These are phyloP conservation scores for Malassezia caprae DNA, from an alignment of 1,284 basidiomycete species.

Conservation along the genomic window DNA sequence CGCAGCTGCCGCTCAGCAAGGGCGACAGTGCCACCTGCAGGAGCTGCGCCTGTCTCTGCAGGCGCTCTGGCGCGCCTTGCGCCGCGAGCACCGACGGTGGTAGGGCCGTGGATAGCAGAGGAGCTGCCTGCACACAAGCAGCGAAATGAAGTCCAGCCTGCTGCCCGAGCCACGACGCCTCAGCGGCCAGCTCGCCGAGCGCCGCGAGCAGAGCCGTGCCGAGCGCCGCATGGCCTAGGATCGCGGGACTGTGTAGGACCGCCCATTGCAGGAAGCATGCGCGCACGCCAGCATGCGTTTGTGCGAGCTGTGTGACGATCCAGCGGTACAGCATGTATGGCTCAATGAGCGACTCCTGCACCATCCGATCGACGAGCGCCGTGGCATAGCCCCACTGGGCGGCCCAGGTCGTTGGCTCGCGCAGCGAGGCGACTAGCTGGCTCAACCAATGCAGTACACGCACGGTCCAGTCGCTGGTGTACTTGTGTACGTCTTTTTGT, in stretches of 20 bases:
- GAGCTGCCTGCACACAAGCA: background rate
- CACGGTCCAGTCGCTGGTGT: conserved; percentile 80
- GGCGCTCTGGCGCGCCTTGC: background rate
- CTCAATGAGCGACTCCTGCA: conserved; percentile 71
- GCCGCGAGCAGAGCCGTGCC: background rate
- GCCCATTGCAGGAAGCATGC: conserved; percentile 67
- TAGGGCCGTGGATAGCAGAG: background rate
- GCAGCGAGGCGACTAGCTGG: conserved; percentile 54
- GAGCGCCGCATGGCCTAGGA: conserved; percentile 1
- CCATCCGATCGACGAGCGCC: conserved; percentile 60
- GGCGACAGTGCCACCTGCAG: background rate
- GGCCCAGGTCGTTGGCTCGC: background rate
- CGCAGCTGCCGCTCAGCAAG: background rate
- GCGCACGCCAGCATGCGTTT: conserved; percentile 65
- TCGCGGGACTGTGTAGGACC: conserved; percentile 8
- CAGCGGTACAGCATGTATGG: conserved; percentile 68
- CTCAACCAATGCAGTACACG: conserved; percentile 70
- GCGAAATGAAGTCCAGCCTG: background rate
- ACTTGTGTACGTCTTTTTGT: conserved; percentile 41
- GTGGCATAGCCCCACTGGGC: conserved; percentile 66
- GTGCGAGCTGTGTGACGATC: conserved; percentile 65
- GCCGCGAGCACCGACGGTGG: background rate
- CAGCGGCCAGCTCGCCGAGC: background rate
- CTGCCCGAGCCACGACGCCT: conserved; percentile 1
- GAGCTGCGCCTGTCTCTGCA: background rate